A percentile compares a stretch with the other conserved stretches of the same genome.
phyloP scores from a whole-genome alignment of 257 asterid species.

The Catharanthus roseus region DNA sequence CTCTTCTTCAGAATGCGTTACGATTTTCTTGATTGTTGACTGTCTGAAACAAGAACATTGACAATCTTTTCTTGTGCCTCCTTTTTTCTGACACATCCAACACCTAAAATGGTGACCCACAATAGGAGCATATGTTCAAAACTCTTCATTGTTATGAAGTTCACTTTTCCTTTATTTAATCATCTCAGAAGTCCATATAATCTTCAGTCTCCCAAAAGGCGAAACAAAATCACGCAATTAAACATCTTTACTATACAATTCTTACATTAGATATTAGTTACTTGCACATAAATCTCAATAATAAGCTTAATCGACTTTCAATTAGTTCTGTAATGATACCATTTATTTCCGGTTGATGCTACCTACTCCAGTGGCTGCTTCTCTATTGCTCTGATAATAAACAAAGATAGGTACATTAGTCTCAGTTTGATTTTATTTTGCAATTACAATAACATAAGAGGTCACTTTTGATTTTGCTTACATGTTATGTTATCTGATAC shows the following conservation, averaged over 20 bases:
- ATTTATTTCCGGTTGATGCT: not conserved
- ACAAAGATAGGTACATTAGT: not conserved
- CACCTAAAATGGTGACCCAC: not conserved
- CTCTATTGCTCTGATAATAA: not conserved
- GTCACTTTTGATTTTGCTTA: not conserved
- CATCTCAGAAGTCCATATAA: not conserved
- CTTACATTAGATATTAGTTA: not conserved
- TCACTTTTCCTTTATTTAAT: not conserved
- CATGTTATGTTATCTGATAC: not conserved
- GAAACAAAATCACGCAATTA: not conserved
- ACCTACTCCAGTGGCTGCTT: not conserved
- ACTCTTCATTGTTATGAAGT: not conserved
- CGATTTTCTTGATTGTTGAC: not conserved
- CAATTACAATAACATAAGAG: not conserved
- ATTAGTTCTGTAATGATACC: not conserved
- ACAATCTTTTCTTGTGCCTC: not conserved
- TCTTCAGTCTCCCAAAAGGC: too few species aligned
- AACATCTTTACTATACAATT: not conserved
- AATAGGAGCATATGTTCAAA: not conserved
- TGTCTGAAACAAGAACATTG: not conserved
- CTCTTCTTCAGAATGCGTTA: not conserved
- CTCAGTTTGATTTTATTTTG: not conserved
- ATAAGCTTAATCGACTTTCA: not conserved
- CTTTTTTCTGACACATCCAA: not conserved
- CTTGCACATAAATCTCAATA: not conserved